Evolutionary conservation across 192 early-diverging fungal species (phyloP).

Genomic region (Coemansia sp.): DNA sequence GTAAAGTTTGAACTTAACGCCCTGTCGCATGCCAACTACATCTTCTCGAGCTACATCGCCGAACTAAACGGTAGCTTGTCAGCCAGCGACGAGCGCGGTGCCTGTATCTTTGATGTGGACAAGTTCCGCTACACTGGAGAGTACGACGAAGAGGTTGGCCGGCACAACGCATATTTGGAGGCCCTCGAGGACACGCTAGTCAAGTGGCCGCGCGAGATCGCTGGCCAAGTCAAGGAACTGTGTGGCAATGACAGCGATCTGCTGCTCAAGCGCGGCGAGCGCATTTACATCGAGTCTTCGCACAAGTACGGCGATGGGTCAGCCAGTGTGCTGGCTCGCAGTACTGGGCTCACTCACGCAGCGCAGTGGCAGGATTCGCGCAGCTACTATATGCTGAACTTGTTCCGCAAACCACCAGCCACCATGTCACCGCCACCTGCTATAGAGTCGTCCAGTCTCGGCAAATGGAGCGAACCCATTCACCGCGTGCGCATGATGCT

Average conservation of each 20-base stretch:
- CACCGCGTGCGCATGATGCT: background rate
- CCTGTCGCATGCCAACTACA: constrained; percentile 70
- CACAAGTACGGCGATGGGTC: constrained; percentile 77
- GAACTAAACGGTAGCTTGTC: background rate
- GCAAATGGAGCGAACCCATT: constrained; percentile 18
- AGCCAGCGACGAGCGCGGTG: background rate
- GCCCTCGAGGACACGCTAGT: constrained; percentile 56
- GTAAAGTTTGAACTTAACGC: constrained; percentile 84
- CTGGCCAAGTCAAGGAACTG: constrained; percentile 14
- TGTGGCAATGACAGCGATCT: constrained; percentile 32
- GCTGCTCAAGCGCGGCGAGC: constrained; percentile 66
- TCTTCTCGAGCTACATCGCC: constrained; percentile 55
- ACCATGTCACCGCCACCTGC: constrained; percentile 6
- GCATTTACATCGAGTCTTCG: constrained; percentile 86
- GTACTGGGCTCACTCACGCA: constrained; percentile 47
- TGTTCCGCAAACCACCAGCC: constrained; percentile 56
- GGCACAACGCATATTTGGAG: constrained; percentile 80
- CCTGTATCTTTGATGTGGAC: constrained; percentile 56
- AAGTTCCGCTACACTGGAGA: constrained; percentile 72
- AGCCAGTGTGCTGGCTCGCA: constrained; percentile 52
- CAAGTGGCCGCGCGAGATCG: constrained; percentile 41
- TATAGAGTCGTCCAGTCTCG: constrained; percentile 4
- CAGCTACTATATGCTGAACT: constrained; percentile 57
- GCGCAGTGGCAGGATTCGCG: constrained; percentile 58
- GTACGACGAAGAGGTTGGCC: constrained; percentile 71